Evolutionary conservation across 2,329 filamentous ascomycete species (phyloP).

Genomic region (Pseudogymnoascus sp.): DNA sequence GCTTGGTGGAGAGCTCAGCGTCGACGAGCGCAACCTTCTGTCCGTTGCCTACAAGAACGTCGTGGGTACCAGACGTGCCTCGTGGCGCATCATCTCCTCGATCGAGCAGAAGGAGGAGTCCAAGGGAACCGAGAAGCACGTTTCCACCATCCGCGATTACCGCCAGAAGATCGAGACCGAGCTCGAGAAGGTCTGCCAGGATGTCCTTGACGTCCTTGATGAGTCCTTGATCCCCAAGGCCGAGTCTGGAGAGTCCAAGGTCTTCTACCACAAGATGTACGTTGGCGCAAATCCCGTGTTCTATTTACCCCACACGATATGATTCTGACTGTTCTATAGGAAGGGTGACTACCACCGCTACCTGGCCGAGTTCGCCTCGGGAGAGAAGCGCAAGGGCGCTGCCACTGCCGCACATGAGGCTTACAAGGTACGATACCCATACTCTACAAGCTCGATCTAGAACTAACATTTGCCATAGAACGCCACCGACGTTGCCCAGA

Average conservation of each 20-base stretch:
- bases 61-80: conserved; percentile 91
- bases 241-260: conserved; percentile 94
- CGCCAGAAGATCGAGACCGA: conserved; percentile 96
- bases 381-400: conserved; percentile 90
- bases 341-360: conserved; percentile 99
- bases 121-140: conserved; percentile 91
- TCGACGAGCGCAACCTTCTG: conserved; percentile 95
- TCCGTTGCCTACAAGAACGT: conserved; percentile 99
- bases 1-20: conserved; percentile 57
- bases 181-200: conserved; percentile 94
- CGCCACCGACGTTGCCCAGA: conserved; percentile 83
- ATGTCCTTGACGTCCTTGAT: conserved; percentile 92
- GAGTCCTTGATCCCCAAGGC: conserved; percentile 89
- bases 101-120: conserved; percentile 99
- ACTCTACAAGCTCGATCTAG: neutral
- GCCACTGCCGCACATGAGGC: conserved; percentile 93
- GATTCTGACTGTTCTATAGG: conserved; percentile 45
- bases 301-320: conserved; percentile 10
- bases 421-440: conserved; percentile 59
- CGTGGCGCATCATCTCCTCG: conserved; percentile 96
- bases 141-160: conserved; percentile 92
- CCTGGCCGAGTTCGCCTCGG: conserved; percentile 91
- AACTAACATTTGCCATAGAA: conserved; percentile 33
- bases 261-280: conserved; percentile 99
- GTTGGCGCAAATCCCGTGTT: conserved; percentile 24